These are phyloP conservation scores for Amanita polypyramis DNA, from an alignment of 768 basidiomycete genomes.

Conservation along the genomic window DNA sequence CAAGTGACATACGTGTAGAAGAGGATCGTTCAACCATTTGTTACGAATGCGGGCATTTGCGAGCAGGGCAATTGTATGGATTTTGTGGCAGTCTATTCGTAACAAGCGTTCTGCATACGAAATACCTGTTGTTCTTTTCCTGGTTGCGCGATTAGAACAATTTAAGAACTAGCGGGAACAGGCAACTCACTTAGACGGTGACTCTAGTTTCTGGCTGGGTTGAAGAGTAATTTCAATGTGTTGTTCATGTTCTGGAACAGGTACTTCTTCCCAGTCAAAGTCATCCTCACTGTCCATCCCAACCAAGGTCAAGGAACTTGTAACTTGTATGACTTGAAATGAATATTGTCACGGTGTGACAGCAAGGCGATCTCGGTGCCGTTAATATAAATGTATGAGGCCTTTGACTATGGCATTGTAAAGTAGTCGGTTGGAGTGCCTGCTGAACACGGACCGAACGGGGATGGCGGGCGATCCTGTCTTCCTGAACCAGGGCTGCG, in stretches of 20 bases:
- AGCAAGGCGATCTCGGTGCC: not conserved
- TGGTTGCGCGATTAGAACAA: conserved; percentile 13
- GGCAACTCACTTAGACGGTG: conserved; percentile 34
- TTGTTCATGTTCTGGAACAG: conserved; percentile 40
- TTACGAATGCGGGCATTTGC: conserved; percentile 70
- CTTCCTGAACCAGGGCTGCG: too few relatives aligned
- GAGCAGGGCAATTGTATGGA: conserved; percentile 79
- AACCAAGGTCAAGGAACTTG: conserved; percentile 13
- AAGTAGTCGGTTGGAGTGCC: too few relatives aligned
- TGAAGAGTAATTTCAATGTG: conserved; percentile 69
- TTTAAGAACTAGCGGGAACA: conserved; percentile 7
- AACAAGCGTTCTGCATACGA: conserved; percentile 59
- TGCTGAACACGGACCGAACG: too few relatives aligned
- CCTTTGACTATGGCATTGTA: too few relatives aligned
- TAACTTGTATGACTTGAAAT: not conserved
- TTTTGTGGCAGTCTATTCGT: conserved; percentile 78
- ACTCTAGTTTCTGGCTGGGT: conserved; percentile 25
- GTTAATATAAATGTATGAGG: too few relatives aligned
- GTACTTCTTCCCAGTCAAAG: conserved; percentile 75
- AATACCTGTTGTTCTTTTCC: conserved; percentile 34
- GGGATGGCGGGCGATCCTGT: too few relatives aligned
- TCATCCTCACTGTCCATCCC: conserved; percentile 49
- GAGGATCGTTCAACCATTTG: conserved; percentile 68
- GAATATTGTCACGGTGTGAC: not conserved
- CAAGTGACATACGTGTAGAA: conserved; percentile 63